Percentiles rank a stretch among this genome's conserved stretches.
Evolutionary conservation across 495 filamentous ascomycete species (phyloP).

Genomic region (Penicillium subrubescens): DNA sequence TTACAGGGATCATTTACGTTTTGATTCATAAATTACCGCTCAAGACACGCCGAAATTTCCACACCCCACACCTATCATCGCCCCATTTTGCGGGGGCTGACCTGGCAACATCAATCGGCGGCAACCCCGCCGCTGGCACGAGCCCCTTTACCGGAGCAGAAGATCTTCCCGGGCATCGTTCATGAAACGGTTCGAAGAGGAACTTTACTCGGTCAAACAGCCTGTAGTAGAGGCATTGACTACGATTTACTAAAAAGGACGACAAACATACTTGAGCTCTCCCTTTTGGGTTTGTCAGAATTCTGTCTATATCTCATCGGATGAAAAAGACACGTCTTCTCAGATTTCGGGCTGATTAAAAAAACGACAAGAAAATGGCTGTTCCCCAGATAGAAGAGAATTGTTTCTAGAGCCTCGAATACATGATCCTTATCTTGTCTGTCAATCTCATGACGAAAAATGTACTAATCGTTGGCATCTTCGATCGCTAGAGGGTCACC

Average conservation of each 20-base stretch:
- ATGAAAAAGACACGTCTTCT: not conserved
- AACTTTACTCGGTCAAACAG: slow-evolving; percentile 35
- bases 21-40: not conserved
- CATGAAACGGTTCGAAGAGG: slow-evolving; percentile 57
- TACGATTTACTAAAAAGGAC: not conserved
- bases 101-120: slow-evolving; percentile 12
- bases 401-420: not conserved
- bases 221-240: slow-evolving; percentile 2
- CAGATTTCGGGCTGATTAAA: not conserved
- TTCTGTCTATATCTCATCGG: not conserved
- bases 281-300: not conserved
- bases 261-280: not conserved
- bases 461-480: not conserved
- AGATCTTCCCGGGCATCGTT: slow-evolving; percentile 73
- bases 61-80: not conserved
- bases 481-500: not conserved
- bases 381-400: not conserved
- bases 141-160: slow-evolving; percentile 59
- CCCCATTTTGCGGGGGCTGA: slow-evolving; percentile 20
- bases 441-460: not conserved
- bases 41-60: not conserved
- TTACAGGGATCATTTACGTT: slow-evolving; percentile 5
- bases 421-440: not conserved
- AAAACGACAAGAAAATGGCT: not conserved
- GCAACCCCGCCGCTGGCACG: slow-evolving; percentile 25